Evolutionary conservation across 768 basidiomycete species (phyloP).

Genomic region (Mycena galericulata): DNA sequence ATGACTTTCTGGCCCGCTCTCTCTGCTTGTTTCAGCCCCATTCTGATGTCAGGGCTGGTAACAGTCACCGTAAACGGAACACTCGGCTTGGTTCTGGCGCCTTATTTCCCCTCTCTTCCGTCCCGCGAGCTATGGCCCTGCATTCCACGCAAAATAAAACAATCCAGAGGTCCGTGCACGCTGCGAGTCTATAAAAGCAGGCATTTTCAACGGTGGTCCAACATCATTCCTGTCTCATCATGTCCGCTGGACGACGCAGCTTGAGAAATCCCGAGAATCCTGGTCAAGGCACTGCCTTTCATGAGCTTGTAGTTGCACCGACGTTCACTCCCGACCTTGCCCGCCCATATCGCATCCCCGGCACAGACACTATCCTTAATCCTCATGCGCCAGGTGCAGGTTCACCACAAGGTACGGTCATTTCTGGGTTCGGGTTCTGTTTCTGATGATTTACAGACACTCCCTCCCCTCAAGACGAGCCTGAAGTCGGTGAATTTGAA

Average conservation of each 20-base stretch:
- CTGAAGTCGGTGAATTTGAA: too few relatives aligned
- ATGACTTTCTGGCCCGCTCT: not conserved
- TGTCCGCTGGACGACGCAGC: not conserved
- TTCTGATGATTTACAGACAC: too few relatives aligned
- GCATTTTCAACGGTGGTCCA: not conserved
- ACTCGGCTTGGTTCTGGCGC: not conserved
- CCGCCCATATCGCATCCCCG: not conserved
- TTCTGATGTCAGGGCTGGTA: not conserved
- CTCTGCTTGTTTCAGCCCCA: not conserved
- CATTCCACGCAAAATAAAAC: not conserved
- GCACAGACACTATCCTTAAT: not conserved
- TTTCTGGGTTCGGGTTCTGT: too few relatives aligned
- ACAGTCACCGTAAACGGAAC: not conserved
- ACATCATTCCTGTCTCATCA: not conserved
- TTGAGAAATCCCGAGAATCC: not conserved
- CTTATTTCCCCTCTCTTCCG: not conserved
- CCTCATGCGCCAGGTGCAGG: not conserved
- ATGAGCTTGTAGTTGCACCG: constrained; percentile 2
- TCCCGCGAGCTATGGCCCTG: not conserved
- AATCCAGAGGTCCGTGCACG: not conserved
- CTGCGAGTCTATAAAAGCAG: not conserved
- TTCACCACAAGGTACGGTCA: too few relatives aligned
- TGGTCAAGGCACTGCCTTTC: not conserved
- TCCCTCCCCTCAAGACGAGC: too few relatives aligned
- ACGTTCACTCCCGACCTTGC: not conserved